phyloP scores from a whole-genome alignment of 2,329 filamentous ascomycete genomes.

The Penicillium olsonii region DNA sequence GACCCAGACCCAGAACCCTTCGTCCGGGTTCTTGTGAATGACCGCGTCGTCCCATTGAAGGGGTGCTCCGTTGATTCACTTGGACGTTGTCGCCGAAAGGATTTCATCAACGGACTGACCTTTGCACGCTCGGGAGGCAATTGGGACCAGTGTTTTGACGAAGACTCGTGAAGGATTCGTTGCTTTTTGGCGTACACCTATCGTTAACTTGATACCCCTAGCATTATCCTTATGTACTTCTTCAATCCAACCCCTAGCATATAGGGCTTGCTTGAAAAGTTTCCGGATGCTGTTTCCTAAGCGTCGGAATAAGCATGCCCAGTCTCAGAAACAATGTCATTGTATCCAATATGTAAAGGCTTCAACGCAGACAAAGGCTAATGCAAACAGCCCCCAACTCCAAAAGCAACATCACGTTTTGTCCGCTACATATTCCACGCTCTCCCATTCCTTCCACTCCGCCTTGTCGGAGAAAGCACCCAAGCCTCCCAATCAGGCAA shows the following conservation, averaged over 20 bases:
- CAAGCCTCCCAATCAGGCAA: conserved; percentile 41
- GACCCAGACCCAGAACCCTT: conserved; percentile 58
- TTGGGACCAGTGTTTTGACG: conserved; percentile 66
- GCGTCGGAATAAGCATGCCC: not conserved
- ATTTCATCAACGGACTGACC: conserved; percentile 72
- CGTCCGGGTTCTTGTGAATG: conserved; percentile 80
- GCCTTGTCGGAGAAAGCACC: conserved; percentile 32
- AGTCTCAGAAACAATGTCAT: not conserved
- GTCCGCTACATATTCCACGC: conserved; percentile 1
- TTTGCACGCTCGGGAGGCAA: conserved; percentile 72
- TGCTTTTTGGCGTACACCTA: not conserved
- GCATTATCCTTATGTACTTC: not conserved
- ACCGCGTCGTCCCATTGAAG: conserved; percentile 71
- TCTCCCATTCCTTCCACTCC: not conserved
- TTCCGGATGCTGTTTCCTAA: too few species aligned
- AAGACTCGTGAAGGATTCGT: not conserved
- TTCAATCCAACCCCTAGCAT: not conserved
- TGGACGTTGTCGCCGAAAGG: conserved; percentile 69
- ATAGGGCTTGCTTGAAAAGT: too few species aligned
- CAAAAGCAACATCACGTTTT: not conserved
- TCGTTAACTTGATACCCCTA: not conserved
- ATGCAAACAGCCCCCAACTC: conserved; percentile 19
- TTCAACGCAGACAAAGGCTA: conserved; percentile 1
- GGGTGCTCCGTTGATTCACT: conserved; percentile 69
- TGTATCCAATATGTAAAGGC: not conserved